Evolutionary conservation across 768 basidiomycete species (phyloP).

Genomic region (Tylopilus subfusipes): DNA sequence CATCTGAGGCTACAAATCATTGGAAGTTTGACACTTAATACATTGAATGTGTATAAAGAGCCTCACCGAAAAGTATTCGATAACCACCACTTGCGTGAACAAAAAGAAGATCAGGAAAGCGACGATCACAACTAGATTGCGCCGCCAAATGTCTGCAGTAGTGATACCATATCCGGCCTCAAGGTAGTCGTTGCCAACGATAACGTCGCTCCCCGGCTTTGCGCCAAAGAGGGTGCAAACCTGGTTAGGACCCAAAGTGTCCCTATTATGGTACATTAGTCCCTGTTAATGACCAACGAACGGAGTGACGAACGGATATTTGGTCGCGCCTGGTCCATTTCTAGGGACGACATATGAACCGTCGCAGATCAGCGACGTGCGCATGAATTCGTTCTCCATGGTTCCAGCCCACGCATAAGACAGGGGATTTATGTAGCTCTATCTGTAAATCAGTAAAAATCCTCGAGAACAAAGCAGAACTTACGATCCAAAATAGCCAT

Average conservation of each 20-base stretch:
- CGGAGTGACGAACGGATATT: slow-evolving; percentile 55
- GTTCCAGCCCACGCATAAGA: slow-evolving; percentile 71
- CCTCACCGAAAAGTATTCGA: slow-evolving; percentile 61
- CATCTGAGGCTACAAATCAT: too few species aligned
- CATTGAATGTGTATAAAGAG: slow-evolving; percentile 9
- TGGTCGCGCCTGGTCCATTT: slow-evolving; percentile 50
- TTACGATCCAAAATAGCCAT: slow-evolving; percentile 83
- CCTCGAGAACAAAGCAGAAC: slow-evolving; percentile 21
- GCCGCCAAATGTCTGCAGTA: slow-evolving; percentile 56
- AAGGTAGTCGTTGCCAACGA: slow-evolving; percentile 64
- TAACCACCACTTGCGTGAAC: slow-evolving; percentile 59
- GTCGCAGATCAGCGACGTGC: slow-evolving; percentile 59
- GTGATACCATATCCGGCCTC: slow-evolving; percentile 48
- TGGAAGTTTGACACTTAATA: too few species aligned
- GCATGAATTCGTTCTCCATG: slow-evolving; percentile 86
- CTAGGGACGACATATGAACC: slow-evolving; percentile 64
- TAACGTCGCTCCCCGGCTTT: slow-evolving; percentile 46
- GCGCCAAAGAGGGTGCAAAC: slow-evolving; percentile 76
- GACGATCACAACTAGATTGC: slow-evolving; percentile 66
- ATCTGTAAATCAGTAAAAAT: slow-evolving; percentile 6
- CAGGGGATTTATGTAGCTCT: slow-evolving; percentile 78
- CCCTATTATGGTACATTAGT: slow-evolving; percentile 34
- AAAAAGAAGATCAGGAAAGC: slow-evolving; percentile 71
- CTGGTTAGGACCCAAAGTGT: slow-evolving; percentile 61
- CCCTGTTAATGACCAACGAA: neutral